These are phyloP conservation scores for Ophiostoma pallidulum DNA, from an alignment of 2,329 filamentous ascomycete species.

Conservation along the genomic window DNA sequence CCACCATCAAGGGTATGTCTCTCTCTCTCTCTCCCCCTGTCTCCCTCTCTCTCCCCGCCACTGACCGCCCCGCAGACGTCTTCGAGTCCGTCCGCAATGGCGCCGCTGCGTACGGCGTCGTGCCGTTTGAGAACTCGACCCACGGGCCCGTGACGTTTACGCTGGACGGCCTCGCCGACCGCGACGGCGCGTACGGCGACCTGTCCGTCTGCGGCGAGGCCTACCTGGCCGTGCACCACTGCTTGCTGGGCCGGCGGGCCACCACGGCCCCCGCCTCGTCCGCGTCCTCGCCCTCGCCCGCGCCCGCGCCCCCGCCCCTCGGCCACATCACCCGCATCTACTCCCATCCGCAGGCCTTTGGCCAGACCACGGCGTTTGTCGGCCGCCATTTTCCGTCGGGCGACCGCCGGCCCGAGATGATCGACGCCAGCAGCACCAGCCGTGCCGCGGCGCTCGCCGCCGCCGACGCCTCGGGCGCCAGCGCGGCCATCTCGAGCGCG, in stretches of 20 bases:
- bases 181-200: slow-evolving; percentile 51
- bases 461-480: slow-evolving; percentile 46
- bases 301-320: slow-evolving; percentile 35
- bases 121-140: slow-evolving; percentile 93
- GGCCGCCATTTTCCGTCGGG: slow-evolving; percentile 43
- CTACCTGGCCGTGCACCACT: slow-evolving; percentile 84
- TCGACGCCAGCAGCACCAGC: slow-evolving; percentile 80
- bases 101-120: slow-evolving; percentile 60
- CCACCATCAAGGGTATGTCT: slow-evolving; percentile 37
- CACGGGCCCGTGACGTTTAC: slow-evolving; percentile 90
- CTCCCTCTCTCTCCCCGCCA: neutral
- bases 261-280: neutral
- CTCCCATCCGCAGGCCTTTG: slow-evolving; percentile 81
- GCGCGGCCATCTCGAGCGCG: slow-evolving; percentile 69
- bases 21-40: too few relatives aligned
- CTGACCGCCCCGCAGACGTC: slow-evolving; percentile 47
- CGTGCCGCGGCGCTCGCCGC: slow-evolving; percentile 70
- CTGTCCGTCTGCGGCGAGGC: slow-evolving; percentile 73
- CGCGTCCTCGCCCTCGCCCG: neutral
- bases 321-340: slow-evolving; percentile 65
- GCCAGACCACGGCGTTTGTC: slow-evolving; percentile 76
- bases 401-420: slow-evolving; percentile 57
- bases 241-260: slow-evolving; percentile 52
- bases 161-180: slow-evolving; percentile 78
- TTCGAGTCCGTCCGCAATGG: slow-evolving; percentile 68